Evolutionary conservation across 768 basidiomycete species (phyloP).

Genomic region (Dentipellis sp.): DNA sequence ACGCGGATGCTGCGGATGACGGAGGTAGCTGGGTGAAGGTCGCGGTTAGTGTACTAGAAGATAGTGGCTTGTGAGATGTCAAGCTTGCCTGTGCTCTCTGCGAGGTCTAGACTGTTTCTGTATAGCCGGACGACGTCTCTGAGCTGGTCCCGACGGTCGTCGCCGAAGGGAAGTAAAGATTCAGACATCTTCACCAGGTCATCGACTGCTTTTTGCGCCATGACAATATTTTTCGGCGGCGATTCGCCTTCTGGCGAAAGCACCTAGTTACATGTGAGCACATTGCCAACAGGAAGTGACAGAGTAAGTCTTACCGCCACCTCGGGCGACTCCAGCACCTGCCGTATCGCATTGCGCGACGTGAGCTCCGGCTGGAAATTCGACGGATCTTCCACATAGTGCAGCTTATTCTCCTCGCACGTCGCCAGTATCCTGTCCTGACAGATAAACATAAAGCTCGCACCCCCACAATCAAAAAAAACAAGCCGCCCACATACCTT

Average conservation of each 20-base stretch:
- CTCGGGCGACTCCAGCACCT: conserved; percentile 23
- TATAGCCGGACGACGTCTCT: conserved; percentile 1
- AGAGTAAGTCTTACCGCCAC: neutral
- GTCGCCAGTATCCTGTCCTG: conserved; percentile 79
- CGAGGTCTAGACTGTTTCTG: conserved; percentile 7
- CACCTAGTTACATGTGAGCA: too few relatives aligned
- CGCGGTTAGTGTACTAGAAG: neutral
- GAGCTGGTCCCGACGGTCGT: conserved; percentile 6
- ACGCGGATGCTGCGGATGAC: conserved; percentile 10
- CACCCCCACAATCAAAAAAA: neutral
- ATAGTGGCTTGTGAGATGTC: neutral
- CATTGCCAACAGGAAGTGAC: too few relatives aligned
- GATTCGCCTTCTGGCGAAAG: too few relatives aligned
- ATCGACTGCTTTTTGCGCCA: too few relatives aligned
- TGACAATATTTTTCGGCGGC: too few relatives aligned
- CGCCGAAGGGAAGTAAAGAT: conserved; percentile 3
- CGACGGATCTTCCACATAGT: conserved; percentile 58
- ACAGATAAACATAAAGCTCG: neutral
- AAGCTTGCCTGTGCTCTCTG: conserved; percentile 7
- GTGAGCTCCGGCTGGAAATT: conserved; percentile 72
- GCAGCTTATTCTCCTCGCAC: conserved; percentile 50
- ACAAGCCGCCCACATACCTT: conserved; percentile 40
- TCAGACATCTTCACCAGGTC: neutral
- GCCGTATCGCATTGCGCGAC: conserved; percentile 64
- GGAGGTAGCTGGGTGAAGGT: conserved; percentile 5